A percentile compares a stretch with the other conserved stretches of the same genome.
These are phyloP conservation scores for Sarocladium kiliense DNA, from an alignment of 2,329 filamentous ascomycete genomes.

Conservation along the genomic window DNA sequence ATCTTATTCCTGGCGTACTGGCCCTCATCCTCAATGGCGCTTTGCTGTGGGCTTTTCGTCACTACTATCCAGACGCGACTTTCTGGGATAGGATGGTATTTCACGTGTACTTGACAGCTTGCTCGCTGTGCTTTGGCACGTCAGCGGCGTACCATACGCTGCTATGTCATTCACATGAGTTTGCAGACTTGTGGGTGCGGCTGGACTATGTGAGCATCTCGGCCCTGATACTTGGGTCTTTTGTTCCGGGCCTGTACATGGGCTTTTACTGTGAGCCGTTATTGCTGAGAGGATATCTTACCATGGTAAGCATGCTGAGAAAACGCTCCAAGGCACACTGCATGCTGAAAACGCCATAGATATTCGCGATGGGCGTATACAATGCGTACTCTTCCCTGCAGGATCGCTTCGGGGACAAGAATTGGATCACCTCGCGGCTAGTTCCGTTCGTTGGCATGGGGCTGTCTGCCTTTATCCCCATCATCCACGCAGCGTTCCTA, in stretches of 20 bases:
- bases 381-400: conserved; percentile 28
- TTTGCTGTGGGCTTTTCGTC: conserved; percentile 18
- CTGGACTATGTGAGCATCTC: conserved; percentile 34
- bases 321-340: background rate
- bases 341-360: conserved; percentile 24
- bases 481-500: conserved; percentile 30
- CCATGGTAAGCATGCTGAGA: conserved; percentile 23
- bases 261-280: conserved; percentile 32
- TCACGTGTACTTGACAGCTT: conserved; percentile 30
- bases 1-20: conserved; percentile 34
- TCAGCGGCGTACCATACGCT: conserved; percentile 35
- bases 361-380: conserved; percentile 24
- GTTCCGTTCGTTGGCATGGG: conserved; percentile 31
- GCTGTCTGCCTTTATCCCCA: conserved; percentile 31
- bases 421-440: conserved; percentile 30
- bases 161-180: conserved; percentile 30
- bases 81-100: conserved; percentile 32
- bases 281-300: conserved; percentile 27
- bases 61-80: conserved; percentile 26
- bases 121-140: conserved; percentile 28
- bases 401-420: conserved; percentile 27
- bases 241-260: conserved; percentile 34
- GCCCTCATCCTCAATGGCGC: conserved; percentile 24
- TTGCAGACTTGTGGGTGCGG: conserved; percentile 30
- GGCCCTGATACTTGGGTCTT: conserved; percentile 30